phyloP scores from a whole-genome alignment of 2,329 filamentous ascomycete species.

The Pseudocercospora pini-densiflorae region DNA sequence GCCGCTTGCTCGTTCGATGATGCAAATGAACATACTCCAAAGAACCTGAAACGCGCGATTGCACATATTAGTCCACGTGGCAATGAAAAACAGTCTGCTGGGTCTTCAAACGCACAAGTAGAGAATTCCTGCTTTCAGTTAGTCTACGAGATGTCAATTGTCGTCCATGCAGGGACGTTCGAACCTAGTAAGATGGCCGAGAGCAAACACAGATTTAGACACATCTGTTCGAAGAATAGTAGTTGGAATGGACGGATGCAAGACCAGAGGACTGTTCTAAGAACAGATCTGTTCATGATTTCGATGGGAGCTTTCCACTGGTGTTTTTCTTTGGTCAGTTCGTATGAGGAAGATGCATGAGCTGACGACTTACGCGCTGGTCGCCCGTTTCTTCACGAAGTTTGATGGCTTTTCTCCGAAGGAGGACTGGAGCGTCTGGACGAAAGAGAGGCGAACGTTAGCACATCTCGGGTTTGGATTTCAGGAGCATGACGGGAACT shows the following conservation, averaged over 20 bases:
- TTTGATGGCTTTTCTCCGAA: conserved; percentile 73
- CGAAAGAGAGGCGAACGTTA: not conserved
- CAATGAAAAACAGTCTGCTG: conserved; percentile 13
- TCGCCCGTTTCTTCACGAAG: conserved; percentile 79
- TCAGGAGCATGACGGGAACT: not conserved
- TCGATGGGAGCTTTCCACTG: conserved; percentile 80
- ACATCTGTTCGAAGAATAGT: conserved; percentile 77
- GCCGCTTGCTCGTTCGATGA: conserved; percentile 5
- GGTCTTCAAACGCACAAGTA: conserved; percentile 71
- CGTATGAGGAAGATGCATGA: not conserved
- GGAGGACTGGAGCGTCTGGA: conserved; percentile 62
- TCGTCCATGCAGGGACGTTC: not conserved
- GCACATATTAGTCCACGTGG: not conserved
- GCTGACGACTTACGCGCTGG: conserved; percentile 17
- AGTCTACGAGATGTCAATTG: not conserved
- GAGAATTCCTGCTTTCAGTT: conserved; percentile 63
- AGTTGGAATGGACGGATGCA: conserved; percentile 75
- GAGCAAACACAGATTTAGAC: conserved; percentile 77
- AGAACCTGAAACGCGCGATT: conserved; percentile 1
- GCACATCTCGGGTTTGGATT: not conserved
- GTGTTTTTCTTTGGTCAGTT: not conserved
- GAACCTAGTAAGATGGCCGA: conserved; percentile 73
- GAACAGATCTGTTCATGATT: conserved; percentile 69
- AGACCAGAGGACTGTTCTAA: conserved; percentile 54
- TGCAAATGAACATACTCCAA: conserved; percentile 7